Evolutionary conservation across 2,329 filamentous ascomycete genomes (phyloP), one percentile per base, ranked within the genome.

Genomic region (Aspergillus niger): DNA sequence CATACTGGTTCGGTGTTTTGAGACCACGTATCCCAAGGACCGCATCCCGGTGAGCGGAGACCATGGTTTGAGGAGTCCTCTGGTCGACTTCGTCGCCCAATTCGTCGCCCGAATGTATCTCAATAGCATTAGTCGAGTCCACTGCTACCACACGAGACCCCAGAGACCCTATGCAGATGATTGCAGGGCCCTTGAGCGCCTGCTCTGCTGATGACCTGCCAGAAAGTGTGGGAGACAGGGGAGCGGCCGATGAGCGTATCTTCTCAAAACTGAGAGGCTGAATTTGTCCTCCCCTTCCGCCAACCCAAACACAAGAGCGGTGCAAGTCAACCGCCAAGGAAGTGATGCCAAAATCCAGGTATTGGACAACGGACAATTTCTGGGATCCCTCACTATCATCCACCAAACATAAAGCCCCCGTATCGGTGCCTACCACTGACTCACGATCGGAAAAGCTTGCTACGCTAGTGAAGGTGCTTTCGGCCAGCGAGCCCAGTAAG

Each of bases 401-500:
- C 32, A 97, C 81, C 30, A 96, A 80, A 75, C 94, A 98, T n/a
- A 99, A 82, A 70, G 96, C 90, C 28, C 95, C 95, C 60, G 87
- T 86, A 70, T 97, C 93, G 3, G 94, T 91, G 77, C 92, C 95
- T 44, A 98, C 81, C 43, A 98, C 85, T 17, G 92, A 89, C 69
- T 88, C 90, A 44, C 84, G 85, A 38, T 91, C 86, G 39, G 90
- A 88, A 36, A 97, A 85, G 15, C 86, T 81, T 15, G 88, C 85
- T 5, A 92, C 87, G 64, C 90, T 91, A 17, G 88, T 91, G 70
- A 99, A 98, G 0, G 88, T 94, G 7, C 88, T 87, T 62, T 98
- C 94, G 5, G 93, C 85, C 62, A 99, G 80, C 11, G 86, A 83
- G 0, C 92, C 92, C 0, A 99, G 83, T 30, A 99, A 76, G 66